Conservation (phyloP, 1,284 basidiomycete species). For the Golubevia pallescens region DNA sequence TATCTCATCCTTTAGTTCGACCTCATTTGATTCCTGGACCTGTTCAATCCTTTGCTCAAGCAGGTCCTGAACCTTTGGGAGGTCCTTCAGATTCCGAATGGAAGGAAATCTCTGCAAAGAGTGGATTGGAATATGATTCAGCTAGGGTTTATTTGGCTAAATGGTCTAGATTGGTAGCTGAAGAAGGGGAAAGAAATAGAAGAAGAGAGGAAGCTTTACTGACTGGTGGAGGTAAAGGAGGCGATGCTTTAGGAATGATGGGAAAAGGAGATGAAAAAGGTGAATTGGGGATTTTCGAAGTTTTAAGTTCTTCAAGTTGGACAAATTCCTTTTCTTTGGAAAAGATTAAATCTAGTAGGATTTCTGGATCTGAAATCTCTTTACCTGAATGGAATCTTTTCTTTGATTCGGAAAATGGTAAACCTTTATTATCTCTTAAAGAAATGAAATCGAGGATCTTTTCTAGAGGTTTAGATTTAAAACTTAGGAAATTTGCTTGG, state of each 20-base stretch:
- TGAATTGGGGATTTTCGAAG: conserved; percentile 39
- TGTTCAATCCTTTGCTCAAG: conserved; percentile 45
- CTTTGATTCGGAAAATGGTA: conserved; percentile 27
- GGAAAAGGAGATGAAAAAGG: conserved; percentile 19
- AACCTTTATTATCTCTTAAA: conserved; percentile 13
- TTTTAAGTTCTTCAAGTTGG: conserved; percentile 17
- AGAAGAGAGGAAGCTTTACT: conserved; percentile 20
- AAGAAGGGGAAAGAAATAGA: conserved; percentile 56
- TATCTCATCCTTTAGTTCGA: conserved; percentile 38
- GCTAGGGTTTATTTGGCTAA: conserved; percentile 93
- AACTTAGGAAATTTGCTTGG: conserved; percentile 71
- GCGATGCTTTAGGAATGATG: no score
- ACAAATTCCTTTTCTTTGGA: background rate
- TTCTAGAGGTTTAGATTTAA: conserved; percentile 31
- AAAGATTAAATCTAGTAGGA: conserved; percentile 17
- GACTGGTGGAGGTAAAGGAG: background rate
- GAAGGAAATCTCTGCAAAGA: conserved; percentile 12
- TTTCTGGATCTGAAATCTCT: conserved; percentile 6
- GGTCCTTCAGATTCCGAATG: conserved; percentile 41
- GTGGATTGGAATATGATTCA: conserved; percentile 74
- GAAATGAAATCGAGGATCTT: conserved; percentile 43
- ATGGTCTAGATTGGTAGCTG: conserved; percentile 89
- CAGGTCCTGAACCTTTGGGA: conserved; percentile 42
- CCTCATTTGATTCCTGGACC: conserved; percentile 40
- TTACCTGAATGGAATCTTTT: conserved; percentile 31